Conservation (phyloP, 768 basidiomycete species). For the Dictyophora rubrovolvata region DNA sequence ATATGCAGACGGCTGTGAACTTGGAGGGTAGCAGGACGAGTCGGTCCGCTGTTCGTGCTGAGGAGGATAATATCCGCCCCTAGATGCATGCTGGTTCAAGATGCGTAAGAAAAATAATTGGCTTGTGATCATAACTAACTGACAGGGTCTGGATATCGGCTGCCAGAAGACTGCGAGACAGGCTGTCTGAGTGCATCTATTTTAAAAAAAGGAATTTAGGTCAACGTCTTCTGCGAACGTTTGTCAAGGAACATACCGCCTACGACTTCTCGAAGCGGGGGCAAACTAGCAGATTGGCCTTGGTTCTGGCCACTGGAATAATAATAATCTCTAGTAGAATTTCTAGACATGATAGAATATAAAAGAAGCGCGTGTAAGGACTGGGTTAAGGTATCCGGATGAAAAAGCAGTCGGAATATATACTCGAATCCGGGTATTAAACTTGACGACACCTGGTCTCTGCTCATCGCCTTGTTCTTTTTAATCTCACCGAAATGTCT, state of each 20-base stretch:
- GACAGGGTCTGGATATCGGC: background rate
- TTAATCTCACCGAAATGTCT: background rate
- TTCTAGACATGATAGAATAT: constrained; percentile 7
- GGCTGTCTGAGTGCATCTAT: constrained; percentile 7
- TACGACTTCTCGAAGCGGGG: constrained; percentile 8
- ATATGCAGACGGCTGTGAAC: background rate
- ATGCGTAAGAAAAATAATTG: background rate
- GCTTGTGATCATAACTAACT: background rate
- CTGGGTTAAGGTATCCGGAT: background rate
- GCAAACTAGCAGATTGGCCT: constrained; percentile 1
- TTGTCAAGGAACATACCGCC: constrained; percentile 2
- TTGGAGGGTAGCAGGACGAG: background rate
- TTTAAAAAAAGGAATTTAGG: background rate
- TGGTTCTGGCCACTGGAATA: background rate
- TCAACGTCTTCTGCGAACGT: background rate
- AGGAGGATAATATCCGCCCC: background rate
- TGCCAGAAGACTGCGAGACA: background rate
- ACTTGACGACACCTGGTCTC: background rate
- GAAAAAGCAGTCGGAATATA: background rate
- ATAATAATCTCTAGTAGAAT: background rate
- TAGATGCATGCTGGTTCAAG: background rate
- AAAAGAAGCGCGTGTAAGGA: background rate
- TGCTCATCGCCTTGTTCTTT: background rate
- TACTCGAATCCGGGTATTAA: background rate
- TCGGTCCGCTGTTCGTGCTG: background rate